Conservation (phyloP, 2,329 filamentous ascomycete genomes). For the Cercospora beticola region DNA sequence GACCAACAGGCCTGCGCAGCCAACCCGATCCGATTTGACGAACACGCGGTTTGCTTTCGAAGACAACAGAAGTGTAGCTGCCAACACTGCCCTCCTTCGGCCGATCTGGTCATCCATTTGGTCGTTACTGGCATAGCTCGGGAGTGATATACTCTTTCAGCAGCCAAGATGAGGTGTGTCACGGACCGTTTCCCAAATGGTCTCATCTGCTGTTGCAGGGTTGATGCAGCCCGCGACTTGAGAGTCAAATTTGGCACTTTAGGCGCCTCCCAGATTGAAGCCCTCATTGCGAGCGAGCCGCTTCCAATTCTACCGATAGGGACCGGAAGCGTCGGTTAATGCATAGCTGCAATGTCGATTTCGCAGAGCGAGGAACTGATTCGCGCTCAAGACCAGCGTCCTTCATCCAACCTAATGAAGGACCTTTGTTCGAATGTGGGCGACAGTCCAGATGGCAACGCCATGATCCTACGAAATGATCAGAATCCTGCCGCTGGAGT, state of each 20-base stretch:
- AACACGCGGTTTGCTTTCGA: not conserved
- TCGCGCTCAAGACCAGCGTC: not conserved
- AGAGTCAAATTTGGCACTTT: not conserved
- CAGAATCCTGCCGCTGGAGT: not conserved
- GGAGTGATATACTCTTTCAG: not conserved
- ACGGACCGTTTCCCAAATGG: not conserved
- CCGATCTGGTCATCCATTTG: not conserved
- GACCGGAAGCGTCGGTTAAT: not conserved
- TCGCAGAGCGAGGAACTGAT: not conserved
- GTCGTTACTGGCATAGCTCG: not conserved
- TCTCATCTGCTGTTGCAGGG: not conserved
- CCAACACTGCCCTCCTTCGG: not conserved
- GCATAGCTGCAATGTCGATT: not conserved
- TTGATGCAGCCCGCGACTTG: not conserved
- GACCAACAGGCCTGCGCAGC: slow-evolving; percentile 5
- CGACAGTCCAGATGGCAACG: slow-evolving; percentile 12
- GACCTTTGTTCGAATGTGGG: slow-evolving; percentile 13
- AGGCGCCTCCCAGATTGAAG: not conserved
- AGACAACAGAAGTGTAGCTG: not conserved
- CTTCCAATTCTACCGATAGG: not conserved
- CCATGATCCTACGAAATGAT: slow-evolving; percentile 15
- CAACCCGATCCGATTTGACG: not conserved
- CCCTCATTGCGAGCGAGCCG: not conserved
- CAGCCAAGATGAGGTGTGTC: not conserved
- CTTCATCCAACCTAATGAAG: slow-evolving; percentile 6